Evolutionary conservation across 1,139 yeast genomes (phyloP).

Genomic region (Pichia sp.): DNA sequence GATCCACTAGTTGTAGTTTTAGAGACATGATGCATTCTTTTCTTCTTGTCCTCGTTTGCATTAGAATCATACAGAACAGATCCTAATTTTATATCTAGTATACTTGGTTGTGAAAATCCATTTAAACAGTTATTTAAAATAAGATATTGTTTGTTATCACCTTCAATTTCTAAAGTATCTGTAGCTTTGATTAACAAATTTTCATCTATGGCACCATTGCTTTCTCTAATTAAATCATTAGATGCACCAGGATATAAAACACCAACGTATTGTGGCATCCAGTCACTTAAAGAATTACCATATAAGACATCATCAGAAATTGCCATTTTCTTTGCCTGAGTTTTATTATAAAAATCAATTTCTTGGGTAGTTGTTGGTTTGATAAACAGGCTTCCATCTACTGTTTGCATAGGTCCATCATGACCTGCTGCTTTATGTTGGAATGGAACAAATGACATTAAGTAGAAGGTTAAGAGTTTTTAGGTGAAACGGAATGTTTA

Average conservation of each 20-base stretch:
- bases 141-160: conserved; percentile 34
- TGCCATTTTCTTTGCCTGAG: conserved; percentile 22
- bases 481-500: no score
- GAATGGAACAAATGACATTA: conserved; percentile 25
- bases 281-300: conserved; percentile 42
- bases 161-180: conserved; percentile 11
- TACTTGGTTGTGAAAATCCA: conserved; percentile 60
- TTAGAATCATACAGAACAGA: conserved; percentile 56
- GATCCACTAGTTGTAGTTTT: conserved; percentile 73
- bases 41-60: conserved; percentile 52
- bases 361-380: conserved; percentile 65
- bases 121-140: conserved; percentile 68
- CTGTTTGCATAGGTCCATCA: conserved; percentile 62
- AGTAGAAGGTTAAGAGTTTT: no score
- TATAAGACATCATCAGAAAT: conserved; percentile 27
- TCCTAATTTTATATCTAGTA: conserved; percentile 83
- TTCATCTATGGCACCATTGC: conserved; percentile 12
- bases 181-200: conserved; percentile 6
- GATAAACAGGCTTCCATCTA: conserved; percentile 59
- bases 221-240: conserved; percentile 18
- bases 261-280: conserved; percentile 47
- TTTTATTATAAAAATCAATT: conserved; percentile 56
- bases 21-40: conserved; percentile 58
- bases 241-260: conserved; percentile 37
- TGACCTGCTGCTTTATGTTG: conserved; percentile 82